Percentiles rank a stretch among this genome's conserved stretches.
Evolutionary conservation across 495 filamentous ascomycete genomes (phyloP).

Genomic region (Talaromyces trachyspermus): DNA sequence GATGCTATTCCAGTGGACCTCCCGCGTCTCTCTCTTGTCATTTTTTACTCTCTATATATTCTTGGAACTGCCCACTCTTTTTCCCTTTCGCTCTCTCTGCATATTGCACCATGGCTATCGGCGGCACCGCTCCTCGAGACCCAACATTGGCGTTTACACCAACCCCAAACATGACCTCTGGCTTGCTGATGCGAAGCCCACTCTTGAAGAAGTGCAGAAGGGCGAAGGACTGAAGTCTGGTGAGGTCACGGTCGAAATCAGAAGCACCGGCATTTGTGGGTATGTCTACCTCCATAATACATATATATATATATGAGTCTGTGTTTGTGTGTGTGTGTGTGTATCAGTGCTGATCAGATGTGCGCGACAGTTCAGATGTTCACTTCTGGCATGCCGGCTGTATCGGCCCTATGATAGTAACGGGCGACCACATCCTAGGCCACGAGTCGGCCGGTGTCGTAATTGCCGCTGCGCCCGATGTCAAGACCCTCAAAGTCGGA

Average conservation of each 20-base stretch:
- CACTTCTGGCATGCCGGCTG: constrained; percentile 94
- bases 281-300: constrained; percentile 29
- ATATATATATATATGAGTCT: neutral
- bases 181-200: constrained; percentile 71
- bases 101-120: neutral
- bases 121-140: constrained; percentile 38
- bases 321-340: neutral
- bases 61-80: neutral
- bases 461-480: constrained; percentile 68
- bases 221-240: constrained; percentile 66
- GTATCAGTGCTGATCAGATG: neutral
- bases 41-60: too few species aligned
- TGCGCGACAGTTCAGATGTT: constrained; percentile 64
- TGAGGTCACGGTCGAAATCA: constrained; percentile 75
- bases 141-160: constrained; percentile 93
- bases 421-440: constrained; percentile 78
- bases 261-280: constrained; percentile 93
- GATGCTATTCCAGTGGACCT: too few species aligned
- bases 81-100: neutral
- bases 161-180: constrained; percentile 88
- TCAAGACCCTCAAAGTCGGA: constrained; percentile 65
- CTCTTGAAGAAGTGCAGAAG: constrained; percentile 63
- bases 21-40: too few species aligned
- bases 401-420: constrained; percentile 92
- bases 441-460: constrained; percentile 87